Evolutionary conservation across 768 basidiomycete genomes (phyloP).

Genomic region (Boletus pseudo-olivaceus): DNA sequence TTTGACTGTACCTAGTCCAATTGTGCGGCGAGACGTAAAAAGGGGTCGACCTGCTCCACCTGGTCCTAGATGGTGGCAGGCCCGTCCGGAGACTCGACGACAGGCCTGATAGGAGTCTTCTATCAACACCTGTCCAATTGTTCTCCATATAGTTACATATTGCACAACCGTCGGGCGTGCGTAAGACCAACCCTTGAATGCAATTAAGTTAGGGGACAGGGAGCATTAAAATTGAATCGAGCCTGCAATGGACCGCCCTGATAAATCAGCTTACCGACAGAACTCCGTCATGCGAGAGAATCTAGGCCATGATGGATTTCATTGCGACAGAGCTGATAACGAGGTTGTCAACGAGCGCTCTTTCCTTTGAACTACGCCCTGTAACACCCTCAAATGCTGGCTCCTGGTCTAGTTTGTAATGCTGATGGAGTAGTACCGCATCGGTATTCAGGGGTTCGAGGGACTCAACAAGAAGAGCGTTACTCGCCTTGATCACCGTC

Average conservation of each 20-base stretch:
- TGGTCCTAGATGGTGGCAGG: no score
- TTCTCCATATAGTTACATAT: neutral
- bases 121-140: neutral
- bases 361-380: constrained; percentile 36
- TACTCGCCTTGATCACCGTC: constrained; percentile 66
- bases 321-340: constrained; percentile 78
- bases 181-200: neutral
- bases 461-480: neutral
- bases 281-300: no score
- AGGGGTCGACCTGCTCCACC: neutral
- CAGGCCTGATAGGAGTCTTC: no score
- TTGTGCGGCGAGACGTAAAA: neutral
- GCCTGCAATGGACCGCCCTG: neutral
- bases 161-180: neutral
- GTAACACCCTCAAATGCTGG: constrained; percentile 35
- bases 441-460: neutral
- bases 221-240: neutral
- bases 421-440: constrained; percentile 44
- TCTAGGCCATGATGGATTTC: constrained; percentile 55
- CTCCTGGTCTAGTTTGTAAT: constrained; percentile 68
- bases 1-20: no score
- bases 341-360: constrained; percentile 53
- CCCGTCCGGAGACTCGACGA: no score
- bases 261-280: neutral
- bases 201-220: neutral